Base-by-base conservation (phyloP, 2,329 filamentous ascomycete species). In the Boeremia lycopersici region DNA sequence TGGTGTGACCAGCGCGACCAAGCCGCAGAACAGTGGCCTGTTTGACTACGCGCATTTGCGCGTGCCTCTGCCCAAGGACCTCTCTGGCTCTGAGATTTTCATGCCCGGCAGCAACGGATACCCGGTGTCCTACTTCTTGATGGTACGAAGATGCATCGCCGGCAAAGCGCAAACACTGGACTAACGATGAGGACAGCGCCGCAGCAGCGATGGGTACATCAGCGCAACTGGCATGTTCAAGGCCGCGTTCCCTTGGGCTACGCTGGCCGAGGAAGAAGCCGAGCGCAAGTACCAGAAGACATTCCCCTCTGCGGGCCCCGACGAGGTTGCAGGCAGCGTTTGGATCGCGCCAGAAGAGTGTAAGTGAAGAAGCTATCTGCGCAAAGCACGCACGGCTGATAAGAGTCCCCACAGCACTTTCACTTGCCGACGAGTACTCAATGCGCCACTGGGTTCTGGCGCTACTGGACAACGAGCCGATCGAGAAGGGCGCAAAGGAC, bases 31-130 rank as follows among this genome's bases (percentile, higher is more conserved):
- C 64, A 81, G 95, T 57, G 91, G 91, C 46, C 86, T 88, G 41
- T 96, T 99, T 74, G 95, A 98, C 77, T 99, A 99, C 76, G 93
- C 93, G 62, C 95, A 99, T 74, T 83, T 99, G 44, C 89, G 93
- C 70, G 93, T 93, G 57, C 93, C 95, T 12, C 80, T 99, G 41
- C 95, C 95, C 44, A 95, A 93, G 76, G 92, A 95, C 61, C 88
- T 98, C 64, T 86, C 87, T 57, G 84, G 83, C 26, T 96, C 93
- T 6, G 95, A 95, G 71, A 96, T 99, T 69, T 98, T 98, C 81
- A 89, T 90, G 69, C 88, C 70, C 41, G 69, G 87, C 56, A 87
- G 87, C 72, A 75, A 78, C 9, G 75, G 81, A 57, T 84, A 81
- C 56, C 93, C 95, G 5, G 91, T 91, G 74, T 95, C 91, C 64